A percentile compares a stretch with the other conserved stretches of the same genome.
These are phyloP conservation scores for Phytopythium delawarense DNA, from an alignment of 352 stramenopile species.

Conservation along the genomic window DNA sequence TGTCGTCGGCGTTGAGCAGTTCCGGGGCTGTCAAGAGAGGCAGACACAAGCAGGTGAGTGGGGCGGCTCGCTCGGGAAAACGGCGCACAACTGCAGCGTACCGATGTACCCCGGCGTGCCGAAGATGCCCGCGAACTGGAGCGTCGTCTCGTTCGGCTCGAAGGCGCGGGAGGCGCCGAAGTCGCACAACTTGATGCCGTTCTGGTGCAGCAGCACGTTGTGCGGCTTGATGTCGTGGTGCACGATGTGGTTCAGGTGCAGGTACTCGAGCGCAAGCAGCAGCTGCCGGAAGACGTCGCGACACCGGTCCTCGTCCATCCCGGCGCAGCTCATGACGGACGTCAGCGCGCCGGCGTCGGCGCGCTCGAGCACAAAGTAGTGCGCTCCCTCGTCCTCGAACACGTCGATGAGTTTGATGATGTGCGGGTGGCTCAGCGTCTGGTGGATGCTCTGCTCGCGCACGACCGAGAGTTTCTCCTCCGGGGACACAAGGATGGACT, in stretches of 20 bases:
- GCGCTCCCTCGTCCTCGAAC: conserved; percentile 65
- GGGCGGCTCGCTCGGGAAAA: conserved; percentile 2
- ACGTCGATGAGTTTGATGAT: conserved; percentile 76
- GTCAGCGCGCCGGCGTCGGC: conserved; percentile 54
- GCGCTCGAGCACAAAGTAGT: conserved; percentile 74
- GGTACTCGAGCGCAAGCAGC: conserved; percentile 57
- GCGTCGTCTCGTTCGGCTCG: conserved; percentile 32
- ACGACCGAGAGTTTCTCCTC: conserved; percentile 77
- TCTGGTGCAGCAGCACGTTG: conserved; percentile 67
- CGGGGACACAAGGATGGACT: conserved; percentile 57
- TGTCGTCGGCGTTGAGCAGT: conserved; percentile 42
- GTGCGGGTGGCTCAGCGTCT: conserved; percentile 55
- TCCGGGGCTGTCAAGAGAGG: conserved; percentile 27
- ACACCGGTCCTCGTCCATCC: conserved; percentile 45
- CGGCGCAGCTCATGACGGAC: conserved; percentile 39
- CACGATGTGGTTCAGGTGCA: conserved; percentile 75
- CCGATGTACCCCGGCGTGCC: conserved; percentile 69
- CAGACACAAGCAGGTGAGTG: conserved; percentile 3
- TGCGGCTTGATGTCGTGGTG: conserved; percentile 91
- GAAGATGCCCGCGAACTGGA: conserved; percentile 68
- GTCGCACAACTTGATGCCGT: conserved; percentile 73
- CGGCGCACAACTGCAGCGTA: conserved; percentile 7
- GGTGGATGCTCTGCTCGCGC: conserved; percentile 66
- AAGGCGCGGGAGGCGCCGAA: conserved; percentile 82
- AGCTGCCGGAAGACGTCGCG: conserved; percentile 57